Conservation (phyloP, 148 eudicot species). For the Vaccinium vitisidaea region DNA sequence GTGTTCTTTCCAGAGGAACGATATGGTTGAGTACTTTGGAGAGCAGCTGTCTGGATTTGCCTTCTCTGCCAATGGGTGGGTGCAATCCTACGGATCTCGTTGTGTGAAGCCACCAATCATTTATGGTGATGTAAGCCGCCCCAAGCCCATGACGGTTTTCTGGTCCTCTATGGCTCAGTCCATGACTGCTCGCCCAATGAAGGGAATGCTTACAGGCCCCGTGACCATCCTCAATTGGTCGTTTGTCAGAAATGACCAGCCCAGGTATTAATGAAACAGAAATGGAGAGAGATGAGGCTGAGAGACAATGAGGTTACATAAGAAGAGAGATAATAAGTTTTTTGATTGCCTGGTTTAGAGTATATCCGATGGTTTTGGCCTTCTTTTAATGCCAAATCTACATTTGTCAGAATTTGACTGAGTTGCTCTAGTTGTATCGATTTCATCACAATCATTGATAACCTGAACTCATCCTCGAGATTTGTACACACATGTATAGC, state of each 20-base stretch:
- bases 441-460: neutral
- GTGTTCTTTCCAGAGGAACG: conserved; percentile 57
- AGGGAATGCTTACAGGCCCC: conserved; percentile 96
- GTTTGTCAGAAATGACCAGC: conserved; percentile 90
- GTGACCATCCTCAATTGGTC: conserved; percentile 98
- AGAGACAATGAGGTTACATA: neutral
- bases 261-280: conserved; percentile 53
- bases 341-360: neutral
- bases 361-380: neutral
- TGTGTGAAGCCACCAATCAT: conserved; percentile 98
- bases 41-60: conserved; percentile 96
- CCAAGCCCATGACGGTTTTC: conserved; percentile 92
- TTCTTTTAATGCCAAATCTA: neutral
- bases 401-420: neutral
- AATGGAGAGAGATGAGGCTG: neutral
- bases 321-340: neutral
- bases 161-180: conserved; percentile 90
- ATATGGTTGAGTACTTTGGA: conserved; percentile 97
- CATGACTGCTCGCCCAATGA: conserved; percentile 97
- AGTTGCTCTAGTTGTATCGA: neutral
- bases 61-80: conserved; percentile 89
- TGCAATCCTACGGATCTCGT: conserved; percentile 93
- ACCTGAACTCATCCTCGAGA: neutral
- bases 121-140: conserved; percentile 98
- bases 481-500: neutral